phyloP scores from a whole-genome alignment of 2,329 filamentous ascomycete species.

The Phaeophleospora eucalypticola region DNA sequence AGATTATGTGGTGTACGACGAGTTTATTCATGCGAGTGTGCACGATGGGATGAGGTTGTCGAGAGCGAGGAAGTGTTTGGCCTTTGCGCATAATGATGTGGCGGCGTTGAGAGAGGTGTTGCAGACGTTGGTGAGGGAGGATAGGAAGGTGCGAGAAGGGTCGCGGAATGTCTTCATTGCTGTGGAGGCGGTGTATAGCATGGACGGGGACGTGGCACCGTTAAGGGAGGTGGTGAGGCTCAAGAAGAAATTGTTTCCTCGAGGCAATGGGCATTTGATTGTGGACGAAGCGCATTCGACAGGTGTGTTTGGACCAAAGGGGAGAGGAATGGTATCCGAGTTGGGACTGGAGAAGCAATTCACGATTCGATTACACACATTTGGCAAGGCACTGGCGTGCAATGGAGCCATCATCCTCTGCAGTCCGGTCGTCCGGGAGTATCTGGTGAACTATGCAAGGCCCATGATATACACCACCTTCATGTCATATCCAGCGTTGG shows the following conservation, averaged over 20 bases:
- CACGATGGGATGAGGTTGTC: slow-evolving; percentile 72
- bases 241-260: slow-evolving; percentile 54
- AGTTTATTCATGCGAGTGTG: slow-evolving; percentile 71
- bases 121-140: slow-evolving; percentile 26
- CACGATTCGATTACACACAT: slow-evolving; percentile 59
- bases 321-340: slow-evolving; percentile 56
- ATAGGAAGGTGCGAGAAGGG: slow-evolving; percentile 35
- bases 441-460: slow-evolving; percentile 72
- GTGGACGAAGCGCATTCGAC: slow-evolving; percentile 67
- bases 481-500: slow-evolving; percentile 58
- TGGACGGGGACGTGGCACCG: slow-evolving; percentile 73
- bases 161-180: slow-evolving; percentile 60
- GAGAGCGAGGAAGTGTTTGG: slow-evolving; percentile 46
- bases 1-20: slow-evolving; percentile 64
- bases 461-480: slow-evolving; percentile 71
- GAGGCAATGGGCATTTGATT: slow-evolving; percentile 58
- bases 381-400: slow-evolving; percentile 64
- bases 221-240: slow-evolving; percentile 57
- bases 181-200: slow-evolving; percentile 71
- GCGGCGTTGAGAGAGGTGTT: slow-evolving; percentile 31
- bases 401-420: slow-evolving; percentile 65
- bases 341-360: slow-evolving; percentile 54
- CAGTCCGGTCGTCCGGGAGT: slow-evolving; percentile 55
- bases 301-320: slow-evolving; percentile 54
- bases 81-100: slow-evolving; percentile 59